Evolutionary conservation across 1,284 basidiomycete species (phyloP).

Genomic region (Inonotus hispidus): DNA sequence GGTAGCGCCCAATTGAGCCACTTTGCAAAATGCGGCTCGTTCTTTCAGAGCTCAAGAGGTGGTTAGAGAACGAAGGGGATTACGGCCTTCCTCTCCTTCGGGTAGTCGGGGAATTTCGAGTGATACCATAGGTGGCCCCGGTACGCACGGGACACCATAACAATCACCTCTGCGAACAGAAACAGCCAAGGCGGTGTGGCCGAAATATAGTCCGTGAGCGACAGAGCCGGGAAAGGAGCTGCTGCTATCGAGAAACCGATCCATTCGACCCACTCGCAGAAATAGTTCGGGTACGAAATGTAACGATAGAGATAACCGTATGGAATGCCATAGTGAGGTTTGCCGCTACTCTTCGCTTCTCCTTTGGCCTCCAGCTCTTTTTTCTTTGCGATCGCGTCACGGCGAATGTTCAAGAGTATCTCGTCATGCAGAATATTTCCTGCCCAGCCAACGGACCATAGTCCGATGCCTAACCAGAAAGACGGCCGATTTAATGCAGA

Average conservation of each 20-base stretch:
- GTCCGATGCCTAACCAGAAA: conserved; percentile 58
- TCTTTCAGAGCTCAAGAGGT: not conserved
- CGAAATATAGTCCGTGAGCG: conserved; percentile 17
- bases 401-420: conserved; percentile 71
- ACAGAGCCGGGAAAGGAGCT: conserved; percentile 34
- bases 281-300: conserved; percentile 91
- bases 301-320: conserved; percentile 72
- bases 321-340: conserved; percentile 72
- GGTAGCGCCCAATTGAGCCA: too few species aligned
- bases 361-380: conserved; percentile 20
- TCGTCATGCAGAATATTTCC: conserved; percentile 90
- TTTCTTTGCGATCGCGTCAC: conserved; percentile 29
- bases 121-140: conserved; percentile 82
- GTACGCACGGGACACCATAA: conserved; percentile 78
- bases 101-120: conserved; percentile 64
- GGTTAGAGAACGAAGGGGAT: conserved; percentile 59
- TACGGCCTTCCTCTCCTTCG: conserved; percentile 55
- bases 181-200: conserved; percentile 74
- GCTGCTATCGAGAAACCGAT: conserved; percentile 71
- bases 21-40: not conserved
- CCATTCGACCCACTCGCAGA: conserved; percentile 92
- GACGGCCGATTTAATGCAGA: conserved; percentile 34
- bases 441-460: conserved; percentile 68
- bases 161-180: conserved; percentile 57
- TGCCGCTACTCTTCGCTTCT: conserved; percentile 18